Conservation (phyloP, 176 grass and related monocot genomes). For the Secale cereale region DNA sequence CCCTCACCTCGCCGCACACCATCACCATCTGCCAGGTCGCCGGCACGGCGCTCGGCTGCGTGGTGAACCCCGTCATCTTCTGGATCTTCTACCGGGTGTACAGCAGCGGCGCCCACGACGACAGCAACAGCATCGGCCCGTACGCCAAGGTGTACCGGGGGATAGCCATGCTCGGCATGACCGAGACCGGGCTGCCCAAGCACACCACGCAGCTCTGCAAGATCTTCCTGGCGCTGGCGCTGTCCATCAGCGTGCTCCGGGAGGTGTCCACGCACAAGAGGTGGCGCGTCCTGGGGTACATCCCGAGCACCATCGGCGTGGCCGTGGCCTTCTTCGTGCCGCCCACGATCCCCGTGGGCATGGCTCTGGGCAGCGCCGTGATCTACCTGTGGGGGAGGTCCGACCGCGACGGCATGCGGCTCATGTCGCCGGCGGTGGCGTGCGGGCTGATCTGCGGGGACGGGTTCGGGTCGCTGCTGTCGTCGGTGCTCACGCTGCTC, state of each 20-base stretch:
- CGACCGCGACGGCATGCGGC: constrained; percentile 13
- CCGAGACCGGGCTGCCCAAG: constrained; percentile 30
- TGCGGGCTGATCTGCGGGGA: constrained; percentile 62
- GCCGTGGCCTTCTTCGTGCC: constrained; percentile 49
- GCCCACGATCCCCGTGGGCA: constrained; percentile 45
- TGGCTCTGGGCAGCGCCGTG: constrained; percentile 37
- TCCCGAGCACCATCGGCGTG: constrained; percentile 51
- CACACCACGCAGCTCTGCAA: constrained; percentile 33
- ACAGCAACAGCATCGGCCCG: background rate
- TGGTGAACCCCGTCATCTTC: constrained; percentile 50
- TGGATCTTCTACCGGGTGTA: constrained; percentile 42
- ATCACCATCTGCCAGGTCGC: constrained; percentile 48
- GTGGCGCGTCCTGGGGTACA: constrained; percentile 37
- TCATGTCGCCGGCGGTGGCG: constrained; percentile 35
- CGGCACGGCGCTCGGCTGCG: constrained; percentile 52
- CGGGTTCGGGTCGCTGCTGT: constrained; percentile 44
- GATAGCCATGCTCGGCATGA: constrained; percentile 41
- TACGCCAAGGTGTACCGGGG: constrained; percentile 50
- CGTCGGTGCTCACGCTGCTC: constrained; percentile 30
- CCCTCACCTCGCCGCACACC: constrained; percentile 55
- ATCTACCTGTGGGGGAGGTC: constrained; percentile 41
- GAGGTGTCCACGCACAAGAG: constrained; percentile 14
- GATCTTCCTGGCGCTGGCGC: constrained; percentile 24
- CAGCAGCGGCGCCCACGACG: background rate
- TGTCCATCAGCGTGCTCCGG: constrained; percentile 30